Conservation (phyloP, 345 rosid genomes). For the Eucalyptus paniculata region DNA sequence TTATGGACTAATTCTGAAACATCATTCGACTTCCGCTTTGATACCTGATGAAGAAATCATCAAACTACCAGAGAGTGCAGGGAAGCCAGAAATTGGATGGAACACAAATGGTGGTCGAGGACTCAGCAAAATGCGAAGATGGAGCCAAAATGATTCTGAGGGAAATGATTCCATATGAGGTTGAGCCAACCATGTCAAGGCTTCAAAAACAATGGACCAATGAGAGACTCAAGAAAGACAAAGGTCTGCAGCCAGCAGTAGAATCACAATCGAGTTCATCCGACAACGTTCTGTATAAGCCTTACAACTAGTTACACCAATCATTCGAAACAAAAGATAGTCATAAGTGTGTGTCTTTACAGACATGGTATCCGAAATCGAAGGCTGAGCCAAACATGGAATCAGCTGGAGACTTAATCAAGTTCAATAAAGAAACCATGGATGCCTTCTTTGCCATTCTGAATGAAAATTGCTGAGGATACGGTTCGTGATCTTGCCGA, state of each 20-base stretch:
- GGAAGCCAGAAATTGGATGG: conserved; percentile 62
- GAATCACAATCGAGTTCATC: no score
- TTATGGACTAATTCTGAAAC: conserved; percentile 58
- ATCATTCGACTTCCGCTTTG: conserved; percentile 31
- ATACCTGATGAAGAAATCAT: conserved; percentile 36
- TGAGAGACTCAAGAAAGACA: no score
- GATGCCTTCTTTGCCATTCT: conserved; percentile 70
- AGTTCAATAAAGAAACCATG: conserved; percentile 33
- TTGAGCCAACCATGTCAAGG: no score
- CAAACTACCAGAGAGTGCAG: conserved; percentile 57
- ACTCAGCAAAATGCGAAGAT: conserved; percentile 63
- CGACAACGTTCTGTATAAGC: conserved; percentile 27
- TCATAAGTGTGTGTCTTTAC: background rate
- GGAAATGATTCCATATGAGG: conserved; percentile 26
- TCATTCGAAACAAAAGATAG: background rate
- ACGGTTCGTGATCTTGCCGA: conserved; percentile 50
- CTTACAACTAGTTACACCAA: conserved; percentile 32
- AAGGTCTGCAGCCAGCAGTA: no score
- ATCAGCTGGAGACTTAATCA: conserved; percentile 57
- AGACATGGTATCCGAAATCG: conserved; percentile 86
- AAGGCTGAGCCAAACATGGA: conserved; percentile 70
- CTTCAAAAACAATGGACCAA: no score
- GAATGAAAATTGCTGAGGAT: conserved; percentile 56
- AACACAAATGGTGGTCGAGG: conserved; percentile 87
- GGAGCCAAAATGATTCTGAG: conserved; percentile 65